A percentile compares a stretch with the other conserved stretches of the same genome.
Evolutionary conservation across 148 eudicot species (phyloP).

Genomic region (Fagopyrum tataricum): DNA sequence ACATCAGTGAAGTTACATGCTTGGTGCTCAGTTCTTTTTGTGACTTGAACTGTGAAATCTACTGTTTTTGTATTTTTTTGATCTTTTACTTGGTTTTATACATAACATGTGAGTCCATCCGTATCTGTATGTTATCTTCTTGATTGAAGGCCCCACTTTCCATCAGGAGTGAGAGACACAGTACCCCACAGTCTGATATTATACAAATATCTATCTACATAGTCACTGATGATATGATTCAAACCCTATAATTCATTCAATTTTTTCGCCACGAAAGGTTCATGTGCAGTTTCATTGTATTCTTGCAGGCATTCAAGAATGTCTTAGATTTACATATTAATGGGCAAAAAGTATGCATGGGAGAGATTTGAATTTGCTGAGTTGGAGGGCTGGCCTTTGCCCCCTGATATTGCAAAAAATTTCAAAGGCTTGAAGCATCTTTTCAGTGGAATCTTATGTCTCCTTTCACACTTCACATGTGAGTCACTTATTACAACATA

Average conservation of each 20-base stretch:
- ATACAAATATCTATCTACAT: not conserved
- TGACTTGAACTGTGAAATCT: slow-evolving; percentile 3
- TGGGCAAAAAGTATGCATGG: slow-evolving; percentile 27
- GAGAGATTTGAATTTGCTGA: slow-evolving; percentile 20
- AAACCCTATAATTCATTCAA: not conserved
- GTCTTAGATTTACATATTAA: slow-evolving; percentile 43
- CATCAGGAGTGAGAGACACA: slow-evolving; percentile 6
- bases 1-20: not conserved
- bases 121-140: slow-evolving; percentile 1
- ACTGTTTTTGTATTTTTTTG: not conserved
- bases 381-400: slow-evolving; percentile 5
- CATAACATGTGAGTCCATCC: not conserved
- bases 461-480: slow-evolving; percentile 25
- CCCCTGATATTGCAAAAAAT: slow-evolving; percentile 1
- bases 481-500: slow-evolving; percentile 33
- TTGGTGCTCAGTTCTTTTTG: slow-evolving; percentile 1
- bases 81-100: not conserved
- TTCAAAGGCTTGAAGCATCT: slow-evolving; percentile 16
- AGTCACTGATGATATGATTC: slow-evolving; percentile 6
- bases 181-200: not conserved
- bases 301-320: slow-evolving; percentile 70
- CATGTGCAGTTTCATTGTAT: not conserved
- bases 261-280: not conserved
- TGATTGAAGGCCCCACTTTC: not conserved
- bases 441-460: slow-evolving; percentile 21